Base-by-base conservation (phyloP, 2,329 filamentous ascomycete genomes). In the Tolypocladium endophyticum region DNA sequence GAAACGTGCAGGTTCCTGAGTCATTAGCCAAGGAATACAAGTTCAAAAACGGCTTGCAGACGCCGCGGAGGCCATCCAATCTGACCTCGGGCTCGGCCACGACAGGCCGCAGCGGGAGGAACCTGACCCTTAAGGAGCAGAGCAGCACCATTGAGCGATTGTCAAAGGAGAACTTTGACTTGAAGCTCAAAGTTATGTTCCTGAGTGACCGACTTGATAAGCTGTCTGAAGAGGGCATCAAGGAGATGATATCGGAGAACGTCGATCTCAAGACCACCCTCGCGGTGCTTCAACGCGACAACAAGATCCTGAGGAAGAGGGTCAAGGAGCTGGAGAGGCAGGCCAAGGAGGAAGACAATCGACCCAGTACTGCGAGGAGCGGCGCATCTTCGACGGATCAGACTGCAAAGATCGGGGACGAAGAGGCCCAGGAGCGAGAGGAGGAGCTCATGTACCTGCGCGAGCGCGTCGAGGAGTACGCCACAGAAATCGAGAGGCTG, bases 111-210 rank as follows among this genome's bases (percentile, higher is more conserved):
- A 80, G 81, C 53, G 86, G 86, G 25, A 86, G 83, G 68, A 90
- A 85, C 66, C 78, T 99, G 74, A 97, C 94, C 0, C 78, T 99
- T 47, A 97, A 97, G 72, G 94, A 99, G 74, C 94, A 99, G 74
- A 96, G 93, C 70, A 96, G 89, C 74, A 97, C 93, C 18, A 97
- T 99, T 64, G 94, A 99, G 73, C 87, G 92, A 61, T 81, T 97
- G 2, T 95, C 91, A 61, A 99, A 99, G 75, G 94, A 99, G 73
- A 99, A 99, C 65, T 99, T 97, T 71, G 93, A 97, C 71, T 77
- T 97, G 59, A 97, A 97, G 74, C 86, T 97, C 74, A 95, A 96
- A 72, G 94, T 97, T 64, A 95, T 97, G 80, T 99, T 97, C 70
- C 82, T 99, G 56, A 95, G 93, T 68, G 90, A 97, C 72, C 89